Conservation (phyloP, 2,329 filamentous ascomycete genomes). For the Penicillium palitans region DNA sequence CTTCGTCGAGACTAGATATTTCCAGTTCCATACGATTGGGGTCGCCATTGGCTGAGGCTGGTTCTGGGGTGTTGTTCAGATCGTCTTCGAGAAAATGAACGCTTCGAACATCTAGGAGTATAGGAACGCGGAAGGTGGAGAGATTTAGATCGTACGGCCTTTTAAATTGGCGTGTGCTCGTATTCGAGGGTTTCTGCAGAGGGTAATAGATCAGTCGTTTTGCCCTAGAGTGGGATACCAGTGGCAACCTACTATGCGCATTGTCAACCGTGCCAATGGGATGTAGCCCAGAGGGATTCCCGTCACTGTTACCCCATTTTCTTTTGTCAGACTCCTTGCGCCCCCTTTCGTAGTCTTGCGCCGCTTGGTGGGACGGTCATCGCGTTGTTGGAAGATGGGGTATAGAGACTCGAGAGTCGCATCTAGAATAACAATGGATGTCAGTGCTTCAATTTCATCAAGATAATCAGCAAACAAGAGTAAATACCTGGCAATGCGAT, state of each 20-base stretch:
- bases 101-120: constrained; percentile 20
- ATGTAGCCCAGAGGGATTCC: constrained; percentile 34
- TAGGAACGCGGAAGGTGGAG: constrained; percentile 17
- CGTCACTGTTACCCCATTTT: constrained; percentile 18
- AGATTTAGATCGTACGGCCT: neutral
- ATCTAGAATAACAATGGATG: constrained; percentile 18
- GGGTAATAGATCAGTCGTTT: constrained; percentile 6
- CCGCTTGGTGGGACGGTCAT: constrained; percentile 34
- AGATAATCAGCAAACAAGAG: neutral
- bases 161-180: neutral
- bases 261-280: constrained; percentile 31
- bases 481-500: constrained; percentile 15
- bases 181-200: constrained; percentile 22
- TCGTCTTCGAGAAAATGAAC: neutral
- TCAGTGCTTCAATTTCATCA: constrained; percentile 4
- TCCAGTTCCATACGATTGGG: constrained; percentile 25
- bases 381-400: constrained; percentile 23
- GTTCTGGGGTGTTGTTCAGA: neutral
- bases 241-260: constrained; percentile 34
- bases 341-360: constrained; percentile 30
- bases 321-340: constrained; percentile 19
- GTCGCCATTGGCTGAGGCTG: constrained; percentile 1
- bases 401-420: constrained; percentile 26
- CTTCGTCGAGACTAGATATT: constrained; percentile 14
- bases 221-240: constrained; percentile 2